Base-by-base conservation (phyloP, 2,329 filamentous ascomycete genomes). In the Fusarium citri region DNA sequence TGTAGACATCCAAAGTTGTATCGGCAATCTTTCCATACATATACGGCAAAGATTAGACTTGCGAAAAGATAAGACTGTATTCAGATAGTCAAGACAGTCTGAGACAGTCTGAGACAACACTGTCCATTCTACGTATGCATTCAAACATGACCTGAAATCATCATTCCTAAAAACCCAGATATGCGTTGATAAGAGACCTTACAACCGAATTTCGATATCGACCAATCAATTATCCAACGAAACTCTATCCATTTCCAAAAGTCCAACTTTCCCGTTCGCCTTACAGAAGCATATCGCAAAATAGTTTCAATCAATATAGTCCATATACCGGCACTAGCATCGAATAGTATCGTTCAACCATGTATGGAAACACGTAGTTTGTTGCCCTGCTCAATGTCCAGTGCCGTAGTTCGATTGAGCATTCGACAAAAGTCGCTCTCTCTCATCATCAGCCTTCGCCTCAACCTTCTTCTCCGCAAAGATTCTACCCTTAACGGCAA, bases 381-480 rank as follows among this genome's bases (percentile, higher is more conserved):
- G 15, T 14, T 15, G 12, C 6, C 15, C 12, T 9, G 10, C 42
- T 68, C 2, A 43, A 10, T 53, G 50, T 5, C 47, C 26, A 2
- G 68, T 62, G 1, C 68, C 68, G 3, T 71, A 71, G 2, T 56
- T 49, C 5, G 40, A 41, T n/a, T 34, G 59, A 1, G 48, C 23
- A n/a, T 58, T 45, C 2, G 68, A 71, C 28, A 71, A 22, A 2
- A 71, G 68, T 3, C 64, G 64, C 9, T 71, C 68, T 25, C 68
- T 61, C 22, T 71, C 68, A 6, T 46, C 45, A 3, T 59, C 58
- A 3, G 67, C 67, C 25, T 55, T 42, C 34, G 71, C 43, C n/a
- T 69, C 68, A 4, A 54, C 23, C 42, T 69, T 71, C 25, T 66
- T 67, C 26, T 69, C 64, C 8, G 48, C 48, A 62, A 71, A 71